Base-by-base conservation (phyloP, 179 eudicot species). In the Heliamphora pulchella region DNA sequence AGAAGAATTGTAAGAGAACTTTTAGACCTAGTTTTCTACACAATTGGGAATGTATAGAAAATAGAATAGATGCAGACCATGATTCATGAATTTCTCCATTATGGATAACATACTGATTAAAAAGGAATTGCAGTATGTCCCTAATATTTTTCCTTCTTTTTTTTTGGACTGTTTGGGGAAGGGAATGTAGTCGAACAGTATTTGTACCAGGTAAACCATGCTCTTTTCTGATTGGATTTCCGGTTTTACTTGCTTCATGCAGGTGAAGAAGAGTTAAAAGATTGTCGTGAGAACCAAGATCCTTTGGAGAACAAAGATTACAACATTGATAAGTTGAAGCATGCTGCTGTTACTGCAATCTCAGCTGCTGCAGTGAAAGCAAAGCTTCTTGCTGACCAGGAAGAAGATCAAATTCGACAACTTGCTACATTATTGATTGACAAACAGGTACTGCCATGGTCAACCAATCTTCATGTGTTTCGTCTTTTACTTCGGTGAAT, bases 291-390 rank as follows among this genome's bases (percentile, higher is more conserved):
- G 71, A 84, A 87, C 68, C 83, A 85, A 61, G 86, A 84, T 55
- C 72, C 87, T 15, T 17, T 63, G 48, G 83, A 62, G 79, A 76
- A 80, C 65, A 90, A 87, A 67, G 91, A 81, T 66, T 86, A 86
- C 54, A 79, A 69, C 76, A 78, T 85, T 58, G 86, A 88, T 75
- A 94, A 88, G 83, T 70, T 96, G 78, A 94, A 90, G 82, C 89
- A 87, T 66, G 97, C 96, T 79, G 97, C 97, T 65, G 81, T 88
- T 58, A 88, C 96, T 72, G 92, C 98, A 62, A 76, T 96, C 54
- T 90, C 99, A 14, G 97, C 98, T 71, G 99, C 98, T 72, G 98
- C 97, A 47, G 93, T 92, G 86, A 96, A 96, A 85, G 97, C 99
- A 72, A 96, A 92, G 86, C 83, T 89, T 84, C 96, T 96, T 63